Evolutionary conservation across 768 basidiomycete species (phyloP), one percentile per base, ranked within the genome.

Genomic region (Leucosporidium scottii): DNA sequence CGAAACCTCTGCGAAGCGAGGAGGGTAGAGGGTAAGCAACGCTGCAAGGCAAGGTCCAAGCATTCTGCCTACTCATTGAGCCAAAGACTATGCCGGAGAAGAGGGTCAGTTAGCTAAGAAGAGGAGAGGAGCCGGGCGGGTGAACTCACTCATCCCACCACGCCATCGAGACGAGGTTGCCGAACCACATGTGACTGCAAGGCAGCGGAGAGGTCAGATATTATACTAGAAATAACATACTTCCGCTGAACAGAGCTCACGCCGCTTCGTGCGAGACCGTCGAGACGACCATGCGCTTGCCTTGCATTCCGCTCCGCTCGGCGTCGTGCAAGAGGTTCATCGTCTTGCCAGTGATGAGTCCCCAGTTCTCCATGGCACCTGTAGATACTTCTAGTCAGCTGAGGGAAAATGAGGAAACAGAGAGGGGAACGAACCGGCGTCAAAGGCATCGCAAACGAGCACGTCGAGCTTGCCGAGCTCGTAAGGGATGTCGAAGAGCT

Each of bases 391-490:
- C 4, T 20, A 55, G 30, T 28, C 28, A 31, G 27, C 25, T 13
- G 36, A 21, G 15, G 12, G 48, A 31, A 1, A 31, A 0, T 1
- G 0, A 13, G 20, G 48, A 8, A 0, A 23, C 23, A 13, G 17
- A 23, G 18, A 8, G 47, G n/a, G 50, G n/a, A 67, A 69, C n/a
- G 76, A 78, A 34, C 87, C 90, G 49, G 88, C 87, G 75, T 94
- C 91, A 73, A 96, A 96, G 76, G 96, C 92, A 61, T 84, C 85
- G 9, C 86, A 92, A 64, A 91, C 90, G 23, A 98, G 82, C 3
- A 93, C 93, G 76, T 98, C 94, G 54, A 98, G 83, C 81, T 98
- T 97, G 10, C 93, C 90, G 31, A 98, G 83, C 25, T 93, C 91
- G 77, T 87, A 98, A 65, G 88, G 88, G 70, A 97, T 87, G 72